These are phyloP conservation scores for Moniliophthora roreri DNA, from an alignment of 1,284 basidiomycete species.

Conservation along the genomic window DNA sequence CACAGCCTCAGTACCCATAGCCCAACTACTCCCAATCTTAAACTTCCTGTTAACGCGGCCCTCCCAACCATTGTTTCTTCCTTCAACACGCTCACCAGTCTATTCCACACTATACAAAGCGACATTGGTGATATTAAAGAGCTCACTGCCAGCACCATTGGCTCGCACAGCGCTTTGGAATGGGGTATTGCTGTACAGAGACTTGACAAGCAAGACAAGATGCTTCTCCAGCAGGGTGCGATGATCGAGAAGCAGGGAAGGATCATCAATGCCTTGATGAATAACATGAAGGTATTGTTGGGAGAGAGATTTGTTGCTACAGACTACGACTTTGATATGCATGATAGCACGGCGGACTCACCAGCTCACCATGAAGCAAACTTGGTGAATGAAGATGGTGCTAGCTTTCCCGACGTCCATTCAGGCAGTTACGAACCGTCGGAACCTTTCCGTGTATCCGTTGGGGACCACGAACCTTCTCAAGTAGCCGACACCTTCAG, in stretches of 20 bases:
- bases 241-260: background rate
- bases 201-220: background rate
- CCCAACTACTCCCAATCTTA: background rate
- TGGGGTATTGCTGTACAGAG: background rate
- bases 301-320: background rate
- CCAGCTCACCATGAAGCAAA: too few species aligned
- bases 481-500: too few species aligned
- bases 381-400: too few species aligned
- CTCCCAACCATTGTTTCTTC: background rate
- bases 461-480: too few species aligned
- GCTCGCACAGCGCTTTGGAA: background rate
- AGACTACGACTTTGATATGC: background rate
- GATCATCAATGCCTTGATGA: conserved; percentile 1
- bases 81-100: background rate
- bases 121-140: conserved; percentile 1
- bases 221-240: background rate
- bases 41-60: background rate
- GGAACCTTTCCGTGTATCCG: too few species aligned
- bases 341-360: background rate
- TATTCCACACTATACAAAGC: background rate
- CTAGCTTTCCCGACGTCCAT: too few species aligned
- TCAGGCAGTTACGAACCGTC: too few species aligned
- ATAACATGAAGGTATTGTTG: background rate
- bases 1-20: background rate
- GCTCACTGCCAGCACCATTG: background rate